Base-by-base conservation (phyloP, 108 stramenopile species). In the Thalassiosira profunda region DNA sequence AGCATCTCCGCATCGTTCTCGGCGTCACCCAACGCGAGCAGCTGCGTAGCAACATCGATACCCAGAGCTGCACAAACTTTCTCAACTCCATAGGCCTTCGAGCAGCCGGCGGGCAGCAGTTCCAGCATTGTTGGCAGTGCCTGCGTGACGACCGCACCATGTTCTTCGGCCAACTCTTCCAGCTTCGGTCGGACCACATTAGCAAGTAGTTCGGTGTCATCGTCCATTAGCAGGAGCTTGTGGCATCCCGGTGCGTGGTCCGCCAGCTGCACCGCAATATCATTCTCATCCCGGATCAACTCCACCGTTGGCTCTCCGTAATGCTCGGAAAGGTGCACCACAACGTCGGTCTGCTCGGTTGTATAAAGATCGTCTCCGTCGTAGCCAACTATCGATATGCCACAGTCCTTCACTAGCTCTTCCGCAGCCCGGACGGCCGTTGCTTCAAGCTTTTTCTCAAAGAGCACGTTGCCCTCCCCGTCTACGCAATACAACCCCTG, bases 1-100 rank as follows among this genome's bases (percentile, higher is more conserved):
- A 98, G 62, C 92, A 96, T 95, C 5, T 71, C 91, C 4, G 82
- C 76, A 75, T 98, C 97, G 74, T 98, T 98, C 65, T 98, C 96
- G 21, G 93, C 97, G 74, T 98, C 97, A 12, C 97, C 97, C 41
- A 96, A 26, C 23, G 97, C 92, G 41, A 95, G 47, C 29, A 95
- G 58, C 37, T 95, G 81, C 0, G 55, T 69, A 29, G 42, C 52
- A 8, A 84, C 76, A 66, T 96, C 71, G 29, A 98, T 74, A 2
- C 83, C 86, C 15, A 96, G 53, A 53, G 79, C 82, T 41, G 87
- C 81, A 51, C 94, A 93, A 4, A 97, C 56, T 40, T 88, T 81
- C 66, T 75, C 56, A 1, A 98, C 97, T 3, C 97, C 97, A 34
- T 82, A 30, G 2, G 89, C 95, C 61, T 98, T 98, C 18, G 90